A percentile compares a stretch with the other conserved stretches of the same genome.
phyloP scores from a whole-genome alignment of 2,329 filamentous ascomycete species.

The Trichophyton rubrum region DNA sequence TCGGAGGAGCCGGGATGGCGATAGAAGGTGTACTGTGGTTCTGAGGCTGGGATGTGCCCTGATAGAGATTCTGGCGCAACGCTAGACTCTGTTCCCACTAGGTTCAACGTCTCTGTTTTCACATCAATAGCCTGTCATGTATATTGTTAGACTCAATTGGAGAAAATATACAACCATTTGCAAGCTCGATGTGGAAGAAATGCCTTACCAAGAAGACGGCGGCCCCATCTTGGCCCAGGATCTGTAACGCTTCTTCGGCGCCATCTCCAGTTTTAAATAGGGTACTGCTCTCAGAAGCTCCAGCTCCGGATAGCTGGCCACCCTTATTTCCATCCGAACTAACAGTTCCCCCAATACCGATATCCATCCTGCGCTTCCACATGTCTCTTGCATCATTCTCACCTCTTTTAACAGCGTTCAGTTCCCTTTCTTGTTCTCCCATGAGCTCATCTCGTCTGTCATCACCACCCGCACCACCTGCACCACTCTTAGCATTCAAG shows the following conservation, averaged over 20 bases:
- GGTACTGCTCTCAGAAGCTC: conserved; percentile 21
- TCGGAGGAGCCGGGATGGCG: conserved; percentile 36
- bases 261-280: conserved; percentile 43
- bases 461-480: conserved; percentile 13
- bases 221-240: conserved; percentile 21
- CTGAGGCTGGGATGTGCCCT: conserved; percentile 37
- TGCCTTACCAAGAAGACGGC: conserved; percentile 38
- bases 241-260: conserved; percentile 40
- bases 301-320: conserved; percentile 30
- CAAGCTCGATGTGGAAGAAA: conserved; percentile 5
- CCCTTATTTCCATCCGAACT: conserved; percentile 13
- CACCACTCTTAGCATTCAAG: conserved; percentile 21
- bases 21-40: conserved; percentile 52
- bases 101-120: conserved; percentile 43
- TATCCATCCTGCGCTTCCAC: conserved; percentile 37
- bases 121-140: conserved; percentile 26
- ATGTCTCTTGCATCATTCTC: conserved; percentile 46
- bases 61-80: conserved; percentile 35
- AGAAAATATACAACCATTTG: not conserved
- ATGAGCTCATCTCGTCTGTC: conserved; percentile 39
- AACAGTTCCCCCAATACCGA: conserved; percentile 32
- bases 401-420: conserved; percentile 45
- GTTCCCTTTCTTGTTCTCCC: conserved; percentile 47
- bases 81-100: conserved; percentile 35
- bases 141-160: conserved; percentile 14